Base-by-base conservation (phyloP, 169 alveolate species). In the Eimeria falciformis region DNA sequence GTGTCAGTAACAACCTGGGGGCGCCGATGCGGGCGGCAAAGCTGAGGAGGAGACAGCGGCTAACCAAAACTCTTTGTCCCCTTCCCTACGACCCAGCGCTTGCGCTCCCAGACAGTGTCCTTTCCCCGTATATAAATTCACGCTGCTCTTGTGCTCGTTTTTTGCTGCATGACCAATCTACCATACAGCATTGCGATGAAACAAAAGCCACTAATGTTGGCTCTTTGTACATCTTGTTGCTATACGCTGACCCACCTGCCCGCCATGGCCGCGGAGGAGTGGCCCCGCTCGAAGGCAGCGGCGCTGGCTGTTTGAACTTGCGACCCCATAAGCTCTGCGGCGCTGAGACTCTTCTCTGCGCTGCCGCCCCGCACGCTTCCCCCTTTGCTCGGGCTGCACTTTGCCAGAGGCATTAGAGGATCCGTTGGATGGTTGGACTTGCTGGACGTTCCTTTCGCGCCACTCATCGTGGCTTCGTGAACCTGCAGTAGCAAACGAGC, bases 221-320 rank as follows among this genome's bases (percentile, higher is more conserved):
- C n/a, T n/a, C n/a, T n/a, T n/a, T n/a, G n/a, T 14, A 50, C 58
- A 7, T 50, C 7, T 11, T 11, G n/a, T 50, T 50, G 58, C 23
- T 40, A 40, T 77, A 5, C 21, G 11, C n/a, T n/a, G n/a, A n/a
- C 94, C 21, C 62, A 90, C 94, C 84, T 91, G 55, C 96, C 97
- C 11, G 97, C 97, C 96, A 94, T 91, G 81, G 90, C 91, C 33
- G 95, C 90, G 27, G 96, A 94, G 50, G 97, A 95, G 58, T 95
- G 97, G 50, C 97, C 97, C 27, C 96, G 45, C 62, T 93, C 94
- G 33, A 94, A 79, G 45, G 95, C 94, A 17, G 91, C 82, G 75
- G 87, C 84, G 37, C 94, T 93, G 40, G 93, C 92, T 33, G 77
- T 25, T 55, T 81, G 71, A 47, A 81, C 89, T 3, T 81, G 89